phyloP scores from a whole-genome alignment of 1,139 yeast genomes.

The Blastobotrys arbuscula region DNA sequence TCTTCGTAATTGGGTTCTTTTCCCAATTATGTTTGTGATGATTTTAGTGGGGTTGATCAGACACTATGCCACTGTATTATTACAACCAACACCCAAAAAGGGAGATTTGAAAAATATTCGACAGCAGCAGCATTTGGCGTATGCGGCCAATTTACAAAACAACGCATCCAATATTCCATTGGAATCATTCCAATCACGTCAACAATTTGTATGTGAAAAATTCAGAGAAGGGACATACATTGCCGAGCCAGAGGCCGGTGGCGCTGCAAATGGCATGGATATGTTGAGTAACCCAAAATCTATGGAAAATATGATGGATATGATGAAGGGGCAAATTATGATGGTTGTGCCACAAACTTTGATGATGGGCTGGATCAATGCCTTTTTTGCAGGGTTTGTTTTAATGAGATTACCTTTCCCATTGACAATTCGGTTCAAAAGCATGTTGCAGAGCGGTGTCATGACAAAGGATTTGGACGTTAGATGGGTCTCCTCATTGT shows the following conservation, averaged over 20 bases:
- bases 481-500: constrained; percentile 89
- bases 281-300: constrained; percentile 67
- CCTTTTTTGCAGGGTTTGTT: constrained; percentile 87
- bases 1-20: constrained; percentile 80
- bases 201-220: constrained; percentile 40
- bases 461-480: constrained; percentile 81
- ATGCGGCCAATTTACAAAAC: constrained; percentile 48
- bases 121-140: constrained; percentile 53
- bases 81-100: constrained; percentile 56
- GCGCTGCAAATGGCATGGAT: constrained; percentile 39
- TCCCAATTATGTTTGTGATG: constrained; percentile 89
- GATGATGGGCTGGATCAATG: constrained; percentile 95
- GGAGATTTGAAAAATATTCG: constrained; percentile 49
- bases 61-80: constrained; percentile 57
- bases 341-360: constrained; percentile 87
- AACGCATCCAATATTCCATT: constrained; percentile 45
- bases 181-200: constrained; percentile 47
- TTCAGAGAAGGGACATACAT: constrained; percentile 50
- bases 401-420: constrained; percentile 80
- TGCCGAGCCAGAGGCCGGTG: constrained; percentile 37
- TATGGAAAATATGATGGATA: constrained; percentile 69
- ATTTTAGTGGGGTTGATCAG: constrained; percentile 81
- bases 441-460: constrained; percentile 87
- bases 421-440: constrained; percentile 79
- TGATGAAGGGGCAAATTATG: constrained; percentile 77